Conservation (phyloP, 192 early-diverging fungal genomes). For the Rhizoclosmatium sp. region DNA sequence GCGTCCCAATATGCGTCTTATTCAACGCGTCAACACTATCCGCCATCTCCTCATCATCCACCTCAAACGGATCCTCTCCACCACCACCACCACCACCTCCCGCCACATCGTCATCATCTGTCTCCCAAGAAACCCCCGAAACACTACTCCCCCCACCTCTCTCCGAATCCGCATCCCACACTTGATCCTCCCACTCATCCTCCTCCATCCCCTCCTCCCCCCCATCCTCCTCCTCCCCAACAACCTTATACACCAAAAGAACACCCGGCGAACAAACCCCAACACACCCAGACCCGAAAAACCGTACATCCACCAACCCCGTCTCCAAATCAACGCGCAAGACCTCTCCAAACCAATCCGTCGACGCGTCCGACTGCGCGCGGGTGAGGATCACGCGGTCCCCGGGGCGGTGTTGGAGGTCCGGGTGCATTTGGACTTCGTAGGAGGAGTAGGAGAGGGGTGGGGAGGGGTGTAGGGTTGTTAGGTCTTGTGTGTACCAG, state of each 20-base stretch:
- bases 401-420: slow-evolving; percentile 25
- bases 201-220: slow-evolving; percentile 11
- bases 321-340: slow-evolving; percentile 40
- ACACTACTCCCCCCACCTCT: slow-evolving; percentile 14
- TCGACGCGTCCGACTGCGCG: background rate
- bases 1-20: background rate
- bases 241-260: slow-evolving; percentile 45
- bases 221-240: slow-evolving; percentile 39
- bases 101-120: slow-evolving; percentile 28
- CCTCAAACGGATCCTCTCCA: slow-evolving; percentile 19
- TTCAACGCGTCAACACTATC: slow-evolving; percentile 47
- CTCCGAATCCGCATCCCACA: slow-evolving; percentile 22
- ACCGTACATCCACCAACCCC: slow-evolving; percentile 45
- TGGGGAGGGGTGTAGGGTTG: background rate
- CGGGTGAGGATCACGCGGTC: slow-evolving; percentile 24
- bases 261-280: slow-evolving; percentile 36
- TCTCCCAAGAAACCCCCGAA: slow-evolving; percentile 2
- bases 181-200: slow-evolving; percentile 26
- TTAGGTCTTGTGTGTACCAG: background rate
- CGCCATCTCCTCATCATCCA: slow-evolving; percentile 38
- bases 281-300: slow-evolving; percentile 47
- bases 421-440: slow-evolving; percentile 23
- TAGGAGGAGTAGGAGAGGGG: background rate
- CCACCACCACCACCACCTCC: slow-evolving; percentile 25
- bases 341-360: slow-evolving; percentile 60